Conservation (phyloP, 1,284 basidiomycete species). For the Laetiporus sulphureus region DNA sequence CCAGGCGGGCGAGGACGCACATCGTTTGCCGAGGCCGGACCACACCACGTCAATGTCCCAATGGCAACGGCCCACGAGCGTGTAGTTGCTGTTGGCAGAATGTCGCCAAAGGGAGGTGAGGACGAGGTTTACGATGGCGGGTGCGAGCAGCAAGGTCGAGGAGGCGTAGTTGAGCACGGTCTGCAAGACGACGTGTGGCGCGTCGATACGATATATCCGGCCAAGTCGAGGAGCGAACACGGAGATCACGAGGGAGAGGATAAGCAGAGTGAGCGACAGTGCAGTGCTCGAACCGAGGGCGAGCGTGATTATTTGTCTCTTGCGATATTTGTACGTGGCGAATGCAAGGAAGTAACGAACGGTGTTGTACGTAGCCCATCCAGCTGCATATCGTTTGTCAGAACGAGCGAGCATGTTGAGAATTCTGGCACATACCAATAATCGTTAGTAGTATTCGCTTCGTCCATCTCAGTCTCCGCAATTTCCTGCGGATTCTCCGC, state of each 20-base stretch:
- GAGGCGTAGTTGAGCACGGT: slow-evolving; percentile 34
- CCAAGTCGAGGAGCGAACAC: slow-evolving; percentile 36
- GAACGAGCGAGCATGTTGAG: background rate
- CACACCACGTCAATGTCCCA: slow-evolving; percentile 63
- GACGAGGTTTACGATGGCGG: slow-evolving; percentile 47
- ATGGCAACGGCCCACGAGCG: slow-evolving; percentile 40
- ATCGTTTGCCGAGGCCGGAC: slow-evolving; percentile 33
- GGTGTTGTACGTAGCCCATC: slow-evolving; percentile 54
- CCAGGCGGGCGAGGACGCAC: slow-evolving; percentile 30
- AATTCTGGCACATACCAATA: slow-evolving; percentile 34
- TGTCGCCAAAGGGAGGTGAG: slow-evolving; percentile 45
- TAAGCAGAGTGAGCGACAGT: slow-evolving; percentile 48
- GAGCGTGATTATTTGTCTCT: slow-evolving; percentile 38
- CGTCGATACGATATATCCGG: slow-evolving; percentile 19
- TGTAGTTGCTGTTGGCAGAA: slow-evolving; percentile 30
- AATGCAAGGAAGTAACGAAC: slow-evolving; percentile 59
- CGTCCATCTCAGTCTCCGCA: slow-evolving; percentile 33
- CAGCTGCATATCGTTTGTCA: slow-evolving; percentile 28
- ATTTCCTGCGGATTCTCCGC: slow-evolving; percentile 28
- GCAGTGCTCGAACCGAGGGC: slow-evolving; percentile 55
- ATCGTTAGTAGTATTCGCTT: slow-evolving; percentile 36
- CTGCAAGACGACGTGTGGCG: slow-evolving; percentile 18
- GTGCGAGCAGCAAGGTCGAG: slow-evolving; percentile 40
- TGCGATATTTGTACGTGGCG: slow-evolving; percentile 28
- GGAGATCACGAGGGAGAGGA: slow-evolving; percentile 35